Base-by-base conservation (phyloP, 139 green algal genomes). In the Micromonas commoda region DNA sequence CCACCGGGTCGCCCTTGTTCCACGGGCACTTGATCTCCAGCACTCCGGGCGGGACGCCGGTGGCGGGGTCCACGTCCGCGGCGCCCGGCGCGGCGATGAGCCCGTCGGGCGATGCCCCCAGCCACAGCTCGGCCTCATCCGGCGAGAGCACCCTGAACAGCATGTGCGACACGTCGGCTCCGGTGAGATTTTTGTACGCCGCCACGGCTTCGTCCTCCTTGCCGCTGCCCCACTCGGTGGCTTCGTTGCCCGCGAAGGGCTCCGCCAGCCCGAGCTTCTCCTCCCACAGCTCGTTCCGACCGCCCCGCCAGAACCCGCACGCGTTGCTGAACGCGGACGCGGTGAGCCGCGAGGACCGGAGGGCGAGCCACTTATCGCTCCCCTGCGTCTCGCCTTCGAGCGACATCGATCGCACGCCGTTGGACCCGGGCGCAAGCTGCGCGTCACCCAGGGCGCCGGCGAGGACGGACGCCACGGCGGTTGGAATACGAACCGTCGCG, bases 1-100 rank as follows among this genome's bases (percentile, higher is more conserved):
- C 23, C 34, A 82, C 35, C 0, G 88, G 86, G n/a, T 81, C 35
- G 20, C 87, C 86, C 52, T 68, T 79, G 76, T 91, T 91, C 79
- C 82, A 90, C 9, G 89, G 89, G 80, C 89, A 93, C 81, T 93
- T 93, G 67, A 93, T 85, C 65, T 93, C 89, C 38, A 93, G 76
- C 3, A 93, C 68, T 24, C 86, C 89, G 2, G 78, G 53, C 35
- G 28, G 19, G 21, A 39, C 34, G 1, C 2, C 31, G n/a, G 24
- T 78, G 9, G 79, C 83, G 1, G 64, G 24, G 9, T 64, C 76
- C 4, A 33, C 34, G 45, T 51, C n/a, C 39, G 39, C 67, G 31
- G 68, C 68, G 1, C 37, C 68, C 19, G 24, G n/a, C 13, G 64
- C 33, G 32, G 26, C 64, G 29, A 93, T 80, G 3, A 93, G 81